A percentile compares a stretch with the other conserved stretches of the same genome.
These are phyloP conservation scores for Aureobasidium sp. DNA, from an alignment of 2,329 filamentous ascomycete species.

Conservation along the genomic window DNA sequence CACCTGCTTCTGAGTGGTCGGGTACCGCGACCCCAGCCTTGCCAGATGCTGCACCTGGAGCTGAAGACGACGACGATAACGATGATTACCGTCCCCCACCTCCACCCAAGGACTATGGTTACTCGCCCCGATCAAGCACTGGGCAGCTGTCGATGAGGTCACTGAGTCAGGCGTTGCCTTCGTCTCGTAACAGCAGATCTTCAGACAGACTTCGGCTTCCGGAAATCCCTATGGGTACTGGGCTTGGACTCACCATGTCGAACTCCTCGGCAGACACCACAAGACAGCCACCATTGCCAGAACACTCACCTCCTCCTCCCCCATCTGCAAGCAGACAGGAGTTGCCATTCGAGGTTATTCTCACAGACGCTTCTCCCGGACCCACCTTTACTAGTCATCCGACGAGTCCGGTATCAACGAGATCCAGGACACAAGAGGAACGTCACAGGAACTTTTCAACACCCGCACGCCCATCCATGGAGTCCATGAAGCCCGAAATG, in stretches of 20 bases:
- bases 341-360: not conserved
- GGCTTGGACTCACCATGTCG: slow-evolving; percentile 36
- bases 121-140: slow-evolving; percentile 25
- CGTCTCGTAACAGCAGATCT: not conserved
- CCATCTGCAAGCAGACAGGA: slow-evolving; percentile 22
- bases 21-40: not conserved
- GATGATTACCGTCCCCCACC: slow-evolving; percentile 30
- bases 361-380: slow-evolving; percentile 5
- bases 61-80: slow-evolving; percentile 20
- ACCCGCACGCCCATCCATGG: slow-evolving; percentile 12
- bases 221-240: slow-evolving; percentile 29
- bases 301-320: slow-evolving; percentile 35
- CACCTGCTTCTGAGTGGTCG: not conserved
- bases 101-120: slow-evolving; percentile 35
- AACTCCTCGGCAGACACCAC: slow-evolving; percentile 18
- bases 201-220: slow-evolving; percentile 24
- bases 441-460: slow-evolving; percentile 8
- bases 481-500: slow-evolving; percentile 13
- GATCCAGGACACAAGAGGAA: not conserved
- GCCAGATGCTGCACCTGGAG: not conserved
- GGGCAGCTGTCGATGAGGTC: slow-evolving; percentile 19
- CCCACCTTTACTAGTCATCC: not conserved
- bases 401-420: slow-evolving; percentile 1
- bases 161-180: not conserved
- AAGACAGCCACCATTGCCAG: slow-evolving; percentile 34